Evolutionary conservation across 2,329 filamentous ascomycete genomes (phyloP), one percentile per base, ranked within the genome.

Genomic region (Cercospora zeina): DNA sequence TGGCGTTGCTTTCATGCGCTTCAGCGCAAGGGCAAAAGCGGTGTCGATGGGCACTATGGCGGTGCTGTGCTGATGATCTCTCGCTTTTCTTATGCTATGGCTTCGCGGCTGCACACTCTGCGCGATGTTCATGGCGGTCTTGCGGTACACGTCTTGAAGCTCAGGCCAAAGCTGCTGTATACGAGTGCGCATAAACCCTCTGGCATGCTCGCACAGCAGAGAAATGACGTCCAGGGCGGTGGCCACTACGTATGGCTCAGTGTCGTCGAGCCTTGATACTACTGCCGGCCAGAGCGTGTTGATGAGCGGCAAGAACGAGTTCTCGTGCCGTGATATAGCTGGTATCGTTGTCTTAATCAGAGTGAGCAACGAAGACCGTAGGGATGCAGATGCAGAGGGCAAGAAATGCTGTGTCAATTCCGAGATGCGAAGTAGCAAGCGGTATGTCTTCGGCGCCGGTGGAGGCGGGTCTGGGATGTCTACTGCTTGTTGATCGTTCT

Each of bases 261-360:
- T 67, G 66, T 91, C 89, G 67, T 86, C 84, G 5, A 91, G 79
- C 24, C 87, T 82, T n/a, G 82, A 80, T 1, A 88, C 78, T 4
- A 96, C 79, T 6, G 96, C 88, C 0, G 93, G 92, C 93, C 93
- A 99, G 7, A 97, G 80, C 2, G 89, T 88, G 75, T 97, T 95
- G 68, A 97, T 87, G 0, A 97, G 82, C 0, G 95, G 95, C 1
- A 99, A 78, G 73, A 96, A 97, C 0, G 87, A 85, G 64, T 93
- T 87, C 72, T 96, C 89, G 67, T 97, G 87, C 3, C 81, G 81
- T 0, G 89, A 85, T 2, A 99, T 83, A 0, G 89, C 83, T 0
- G 88, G 85, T 4, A 89, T 84, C 2, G 91, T 88, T 0, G 87
- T 91, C 27, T 83, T 79, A 11, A 97, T 83, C 5, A 97, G 85